phyloP scores from a whole-genome alignment of 2,329 filamentous ascomycete species.

The Ophiocordyceps australis region DNA sequence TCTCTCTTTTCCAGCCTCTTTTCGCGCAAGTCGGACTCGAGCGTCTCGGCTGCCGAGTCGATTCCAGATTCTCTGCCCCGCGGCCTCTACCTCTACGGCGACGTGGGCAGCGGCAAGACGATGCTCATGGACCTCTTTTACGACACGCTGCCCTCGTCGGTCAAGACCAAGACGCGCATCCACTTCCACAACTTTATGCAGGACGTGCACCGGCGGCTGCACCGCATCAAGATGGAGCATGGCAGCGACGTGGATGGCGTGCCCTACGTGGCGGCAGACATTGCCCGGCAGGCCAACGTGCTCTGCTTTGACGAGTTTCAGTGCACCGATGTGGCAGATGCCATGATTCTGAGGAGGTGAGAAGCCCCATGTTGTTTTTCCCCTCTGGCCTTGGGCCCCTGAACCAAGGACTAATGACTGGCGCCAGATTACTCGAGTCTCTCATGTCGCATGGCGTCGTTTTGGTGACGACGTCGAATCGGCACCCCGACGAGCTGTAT shows the following conservation, averaged over 20 bases:
- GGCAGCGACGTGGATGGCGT: constrained; percentile 82
- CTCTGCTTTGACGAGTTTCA: constrained; percentile 98
- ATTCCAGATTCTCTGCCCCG: constrained; percentile 65
- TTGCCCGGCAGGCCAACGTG: constrained; percentile 69
- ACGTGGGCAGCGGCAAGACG: constrained; percentile 94
- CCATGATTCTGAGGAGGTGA: constrained; percentile 84
- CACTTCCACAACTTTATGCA: constrained; percentile 99
- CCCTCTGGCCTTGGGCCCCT: background rate
- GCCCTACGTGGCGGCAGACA: constrained; percentile 86
- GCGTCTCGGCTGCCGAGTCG: constrained; percentile 19
- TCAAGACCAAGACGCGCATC: constrained; percentile 73
- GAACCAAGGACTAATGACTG: background rate
- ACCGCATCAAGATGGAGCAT: constrained; percentile 75
- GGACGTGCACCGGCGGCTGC: constrained; percentile 79
- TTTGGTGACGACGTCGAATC: constrained; percentile 86
- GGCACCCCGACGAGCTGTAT: constrained; percentile 92
- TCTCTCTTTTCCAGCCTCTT: constrained; percentile 46
- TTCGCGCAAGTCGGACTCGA: constrained; percentile 23
- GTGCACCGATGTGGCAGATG: constrained; percentile 93
- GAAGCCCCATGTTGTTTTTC: constrained; percentile 3
- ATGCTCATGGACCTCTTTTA: constrained; percentile 99
- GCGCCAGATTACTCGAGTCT: constrained; percentile 53
- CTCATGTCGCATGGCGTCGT: constrained; percentile 97
- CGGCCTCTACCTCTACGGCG: constrained; percentile 87
- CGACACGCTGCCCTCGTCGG: constrained; percentile 69